These are phyloP conservation scores for Dothideomycetes sp. DNA, from an alignment of 2,329 filamentous ascomycete species.

Conservation along the genomic window DNA sequence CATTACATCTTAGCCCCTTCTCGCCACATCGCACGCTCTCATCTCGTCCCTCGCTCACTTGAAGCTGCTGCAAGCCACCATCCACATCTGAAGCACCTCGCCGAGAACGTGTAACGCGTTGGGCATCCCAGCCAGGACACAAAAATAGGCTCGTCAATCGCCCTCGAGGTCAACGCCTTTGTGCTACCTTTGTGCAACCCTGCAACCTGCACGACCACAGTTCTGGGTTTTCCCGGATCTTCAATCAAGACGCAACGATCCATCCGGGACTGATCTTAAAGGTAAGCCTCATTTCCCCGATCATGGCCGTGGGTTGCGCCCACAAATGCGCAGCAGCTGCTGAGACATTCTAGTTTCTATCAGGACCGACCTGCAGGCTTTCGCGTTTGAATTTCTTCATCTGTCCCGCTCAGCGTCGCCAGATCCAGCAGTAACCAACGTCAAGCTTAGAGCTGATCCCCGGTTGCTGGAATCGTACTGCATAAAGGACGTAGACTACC, in stretches of 20 bases:
- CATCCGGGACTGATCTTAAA: conserved; percentile 4
- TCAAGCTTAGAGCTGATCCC: conserved; percentile 13
- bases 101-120: conserved; percentile 7
- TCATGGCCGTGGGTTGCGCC: conserved; percentile 21
- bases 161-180: conserved; percentile 8
- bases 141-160: neutral
- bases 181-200: conserved; percentile 18
- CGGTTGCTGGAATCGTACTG: conserved; percentile 7
- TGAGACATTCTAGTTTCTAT: conserved; percentile 33
- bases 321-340: conserved; percentile 24
- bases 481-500: conserved; percentile 2
- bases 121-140: neutral
- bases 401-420: conserved; percentile 3
- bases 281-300: conserved; percentile 16
- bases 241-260: conserved; percentile 13
- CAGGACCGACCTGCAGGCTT: conserved; percentile 31
- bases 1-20: neutral
- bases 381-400: conserved; percentile 24
- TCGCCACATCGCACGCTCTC: conserved; percentile 5
- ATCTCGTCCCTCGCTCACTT: conserved; percentile 4
- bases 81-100: conserved; percentile 8
- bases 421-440: conserved; percentile 14
- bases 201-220: conserved; percentile 36
- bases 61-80: conserved; percentile 9
- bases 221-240: conserved; percentile 28